phyloP scores from a whole-genome alignment of 257 asterid species.

The Cordia subcordata region DNA sequence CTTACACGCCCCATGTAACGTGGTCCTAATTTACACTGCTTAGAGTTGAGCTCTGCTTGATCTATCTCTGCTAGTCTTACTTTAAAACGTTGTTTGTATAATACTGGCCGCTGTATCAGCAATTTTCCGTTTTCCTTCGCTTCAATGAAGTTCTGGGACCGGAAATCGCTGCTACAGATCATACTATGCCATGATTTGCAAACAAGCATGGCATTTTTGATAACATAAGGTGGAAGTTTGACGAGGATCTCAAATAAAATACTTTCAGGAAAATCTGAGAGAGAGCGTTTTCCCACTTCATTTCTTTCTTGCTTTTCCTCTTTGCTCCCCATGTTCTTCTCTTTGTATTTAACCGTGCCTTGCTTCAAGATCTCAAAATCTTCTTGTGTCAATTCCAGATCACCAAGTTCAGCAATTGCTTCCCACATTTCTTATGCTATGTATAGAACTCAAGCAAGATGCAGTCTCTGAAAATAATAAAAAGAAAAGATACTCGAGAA shows the following conservation, averaged over 20 bases:
- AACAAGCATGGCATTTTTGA: constrained; percentile 7
- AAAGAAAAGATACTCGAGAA: too few species aligned
- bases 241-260: constrained; percentile 12
- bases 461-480: too few species aligned
- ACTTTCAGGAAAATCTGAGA: constrained; percentile 8
- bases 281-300: too few species aligned
- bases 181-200: constrained; percentile 13
- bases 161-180: neutral
- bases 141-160: constrained; percentile 8
- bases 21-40: constrained; percentile 4
- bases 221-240: constrained; percentile 12
- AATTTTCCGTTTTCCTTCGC: neutral
- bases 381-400: too few species aligned
- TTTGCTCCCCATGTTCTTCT: too few species aligned
- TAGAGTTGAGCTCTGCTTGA: constrained; percentile 2
- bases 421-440: constrained; percentile 2
- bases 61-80: constrained; percentile 5
- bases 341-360: too few species aligned
- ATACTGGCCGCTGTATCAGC: constrained; percentile 3
- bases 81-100: neutral
- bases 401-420: constrained; percentile 2
- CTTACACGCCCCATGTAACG: neutral
- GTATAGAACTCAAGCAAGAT: too few species aligned
- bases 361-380: too few species aligned
- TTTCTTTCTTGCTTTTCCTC: too few species aligned